Evolutionary conservation across 2,329 filamentous ascomycete species (phyloP).

Genomic region (Dothidotthia symphoricarpi): DNA sequence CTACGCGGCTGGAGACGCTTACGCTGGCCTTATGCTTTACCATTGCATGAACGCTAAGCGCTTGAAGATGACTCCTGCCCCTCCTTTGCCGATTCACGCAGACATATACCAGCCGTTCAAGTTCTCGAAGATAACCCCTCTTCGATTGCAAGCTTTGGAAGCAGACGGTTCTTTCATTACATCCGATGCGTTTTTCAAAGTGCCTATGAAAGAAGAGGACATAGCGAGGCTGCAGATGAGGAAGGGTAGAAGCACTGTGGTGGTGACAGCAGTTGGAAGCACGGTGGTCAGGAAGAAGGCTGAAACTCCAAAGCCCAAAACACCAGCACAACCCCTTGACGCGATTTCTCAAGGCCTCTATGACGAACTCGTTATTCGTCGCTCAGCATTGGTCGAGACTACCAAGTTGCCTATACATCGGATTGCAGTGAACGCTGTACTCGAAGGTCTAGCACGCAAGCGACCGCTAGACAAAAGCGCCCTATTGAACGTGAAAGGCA

Average conservation of each 20-base stretch:
- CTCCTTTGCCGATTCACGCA: slow-evolving; percentile 25
- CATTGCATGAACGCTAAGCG: slow-evolving; percentile 65
- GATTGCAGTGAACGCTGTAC: slow-evolving; percentile 23
- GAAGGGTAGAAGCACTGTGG: neutral
- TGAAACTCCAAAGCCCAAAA: slow-evolving; percentile 2
- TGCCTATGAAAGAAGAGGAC: slow-evolving; percentile 5
- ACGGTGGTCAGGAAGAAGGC: neutral
- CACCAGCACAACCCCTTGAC: slow-evolving; percentile 11
- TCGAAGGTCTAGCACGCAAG: slow-evolving; percentile 23
- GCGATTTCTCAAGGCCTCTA: slow-evolving; percentile 17
- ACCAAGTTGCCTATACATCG: slow-evolving; percentile 8
- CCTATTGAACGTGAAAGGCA: slow-evolving; percentile 26
- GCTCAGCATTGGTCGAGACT: slow-evolving; percentile 17
- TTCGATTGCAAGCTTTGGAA: slow-evolving; percentile 20
- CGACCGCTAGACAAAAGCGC: slow-evolving; percentile 19
- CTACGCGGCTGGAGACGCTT: slow-evolving; percentile 82
- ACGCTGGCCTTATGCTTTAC: slow-evolving; percentile 76
- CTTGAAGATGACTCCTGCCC: slow-evolving; percentile 48
- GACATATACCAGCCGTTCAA: slow-evolving; percentile 25
- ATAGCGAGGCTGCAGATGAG: neutral
- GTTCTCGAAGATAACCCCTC: slow-evolving; percentile 12
- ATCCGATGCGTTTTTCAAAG: slow-evolving; percentile 24
- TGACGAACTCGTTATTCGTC: slow-evolving; percentile 16
- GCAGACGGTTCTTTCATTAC: slow-evolving; percentile 20
- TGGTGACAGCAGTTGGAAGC: neutral